phyloP scores from a whole-genome alignment of 495 filamentous ascomycete genomes.

The Penicillium malachiteum region DNA sequence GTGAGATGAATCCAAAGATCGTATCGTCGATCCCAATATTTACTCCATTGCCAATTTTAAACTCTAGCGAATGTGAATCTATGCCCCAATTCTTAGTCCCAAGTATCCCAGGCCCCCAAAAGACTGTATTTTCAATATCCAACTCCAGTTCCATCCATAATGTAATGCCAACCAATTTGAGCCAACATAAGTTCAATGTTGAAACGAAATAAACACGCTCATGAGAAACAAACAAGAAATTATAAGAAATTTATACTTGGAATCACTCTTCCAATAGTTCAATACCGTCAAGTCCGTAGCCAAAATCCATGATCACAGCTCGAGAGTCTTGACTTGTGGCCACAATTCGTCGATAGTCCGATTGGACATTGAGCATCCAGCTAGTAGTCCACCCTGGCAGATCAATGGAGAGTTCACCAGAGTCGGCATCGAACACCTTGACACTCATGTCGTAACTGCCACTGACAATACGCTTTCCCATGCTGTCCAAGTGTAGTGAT shows the following conservation, averaged over 20 bases:
- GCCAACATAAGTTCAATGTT: background rate
- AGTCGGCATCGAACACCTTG: conserved; percentile 83
- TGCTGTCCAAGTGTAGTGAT: conserved; percentile 80
- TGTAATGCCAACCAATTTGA: conserved; percentile 11
- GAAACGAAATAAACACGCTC: conserved; percentile 6
- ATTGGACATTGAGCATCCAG: conserved; percentile 94
- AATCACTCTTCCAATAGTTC: conserved; percentile 47
- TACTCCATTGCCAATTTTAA: background rate
- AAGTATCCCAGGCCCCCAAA: background rate
- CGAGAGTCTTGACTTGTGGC: conserved; percentile 91
- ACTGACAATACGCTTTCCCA: conserved; percentile 78
- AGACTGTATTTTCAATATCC: background rate
- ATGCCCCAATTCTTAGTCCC: background rate
- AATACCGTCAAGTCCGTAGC: conserved; percentile 49
- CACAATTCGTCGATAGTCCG: conserved; percentile 89
- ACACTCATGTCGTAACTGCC: conserved; percentile 94
- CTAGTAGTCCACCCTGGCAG: conserved; percentile 90
- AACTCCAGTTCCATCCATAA: conserved; percentile 7
- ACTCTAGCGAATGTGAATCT: background rate
- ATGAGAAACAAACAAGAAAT: background rate
- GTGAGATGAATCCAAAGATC: too few species aligned
- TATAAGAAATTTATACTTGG: conserved; percentile 9
- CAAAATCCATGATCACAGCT: conserved; percentile 83
- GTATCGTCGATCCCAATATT: background rate
- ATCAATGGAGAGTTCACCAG: conserved; percentile 67